A percentile compares a stretch with the other conserved stretches of the same genome.
These are phyloP conservation scores for Cryphonectria japonica DNA, from an alignment of 2,329 filamentous ascomycete genomes.

Conservation along the genomic window DNA sequence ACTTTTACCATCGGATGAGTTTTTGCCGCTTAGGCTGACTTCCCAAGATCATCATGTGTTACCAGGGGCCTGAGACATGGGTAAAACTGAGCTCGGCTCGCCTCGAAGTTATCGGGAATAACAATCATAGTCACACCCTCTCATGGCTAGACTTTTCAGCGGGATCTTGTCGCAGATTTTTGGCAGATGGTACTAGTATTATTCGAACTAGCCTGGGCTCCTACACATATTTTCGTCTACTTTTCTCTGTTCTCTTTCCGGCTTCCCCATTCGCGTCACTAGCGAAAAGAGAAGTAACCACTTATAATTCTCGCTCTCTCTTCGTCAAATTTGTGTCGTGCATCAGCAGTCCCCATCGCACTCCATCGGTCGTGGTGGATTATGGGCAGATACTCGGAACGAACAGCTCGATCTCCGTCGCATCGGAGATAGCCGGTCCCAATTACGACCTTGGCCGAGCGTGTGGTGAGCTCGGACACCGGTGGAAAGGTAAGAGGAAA, in stretches of 20 bases:
- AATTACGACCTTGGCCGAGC: not conserved
- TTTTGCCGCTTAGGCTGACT: not conserved
- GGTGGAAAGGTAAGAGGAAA: not conserved
- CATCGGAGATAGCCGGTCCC: not conserved
- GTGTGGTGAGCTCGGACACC: not conserved
- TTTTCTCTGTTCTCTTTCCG: not conserved
- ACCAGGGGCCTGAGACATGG: not conserved
- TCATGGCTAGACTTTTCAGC: not conserved
- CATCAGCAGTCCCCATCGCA: not conserved
- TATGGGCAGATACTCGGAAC: not conserved
- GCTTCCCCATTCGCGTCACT: not conserved
- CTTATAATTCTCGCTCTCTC: not conserved
- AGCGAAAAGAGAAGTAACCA: not conserved
- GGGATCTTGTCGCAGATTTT: not conserved
- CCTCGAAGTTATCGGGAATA: conserved; percentile 10
- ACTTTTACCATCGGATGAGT: not conserved
- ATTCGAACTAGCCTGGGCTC: not conserved
- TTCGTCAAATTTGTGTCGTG: not conserved
- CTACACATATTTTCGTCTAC: not conserved
- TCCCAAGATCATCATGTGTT: not conserved
- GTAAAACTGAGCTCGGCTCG: conserved; percentile 1
- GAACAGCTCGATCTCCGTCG: conserved; percentile 7
- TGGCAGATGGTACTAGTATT: not conserved
- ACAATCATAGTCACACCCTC: not conserved
- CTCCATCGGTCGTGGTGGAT: not conserved